These are phyloP conservation scores for Candida cerambycidarum DNA, from an alignment of 805 yeast species.

Conservation along the genomic window DNA sequence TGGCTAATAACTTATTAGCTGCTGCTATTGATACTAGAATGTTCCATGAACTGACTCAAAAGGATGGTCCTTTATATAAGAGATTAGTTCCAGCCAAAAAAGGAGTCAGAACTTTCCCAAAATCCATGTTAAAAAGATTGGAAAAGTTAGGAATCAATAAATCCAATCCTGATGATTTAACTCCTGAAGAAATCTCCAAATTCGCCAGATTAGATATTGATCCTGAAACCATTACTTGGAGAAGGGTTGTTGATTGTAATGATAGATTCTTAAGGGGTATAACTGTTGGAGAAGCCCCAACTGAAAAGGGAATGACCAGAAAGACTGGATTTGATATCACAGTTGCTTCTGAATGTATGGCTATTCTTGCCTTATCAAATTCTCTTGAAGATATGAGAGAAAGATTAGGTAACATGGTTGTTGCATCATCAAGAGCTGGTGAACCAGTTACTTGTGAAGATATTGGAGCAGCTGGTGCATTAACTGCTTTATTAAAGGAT, in stretches of 20 bases:
- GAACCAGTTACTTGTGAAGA: constrained; percentile 92
- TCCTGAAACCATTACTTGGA: constrained; percentile 78
- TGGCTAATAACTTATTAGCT: constrained; percentile 89
- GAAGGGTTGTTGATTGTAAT: constrained; percentile 82
- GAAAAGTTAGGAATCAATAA: constrained; percentile 66
- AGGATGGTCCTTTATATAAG: constrained; percentile 61
- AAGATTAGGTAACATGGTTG: constrained; percentile 73
- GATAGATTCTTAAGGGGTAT: constrained; percentile 78
- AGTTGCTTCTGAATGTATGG: constrained; percentile 86
- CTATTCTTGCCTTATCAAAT: constrained; percentile 72
- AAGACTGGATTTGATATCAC: constrained; percentile 80
- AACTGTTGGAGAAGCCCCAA: constrained; percentile 78
- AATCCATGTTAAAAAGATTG: constrained; percentile 66
- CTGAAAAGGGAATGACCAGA: constrained; percentile 61
- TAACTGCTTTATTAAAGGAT: constrained; percentile 91
- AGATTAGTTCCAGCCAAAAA: constrained; percentile 75
- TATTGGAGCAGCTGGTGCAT: constrained; percentile 92
- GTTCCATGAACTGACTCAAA: constrained; percentile 88
- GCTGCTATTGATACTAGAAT: constrained; percentile 97
- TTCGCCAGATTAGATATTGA: constrained; percentile 75
- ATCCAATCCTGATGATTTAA: constrained; percentile 70
- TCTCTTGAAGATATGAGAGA: constrained; percentile 71
- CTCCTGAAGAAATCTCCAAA: constrained; percentile 60
- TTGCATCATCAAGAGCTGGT: constrained; percentile 66
- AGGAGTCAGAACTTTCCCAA: constrained; percentile 66